Evolutionary conservation across 495 filamentous ascomycete genomes (phyloP), one percentile per base, ranked within the genome.

Genomic region (Neurospora sp.): DNA sequence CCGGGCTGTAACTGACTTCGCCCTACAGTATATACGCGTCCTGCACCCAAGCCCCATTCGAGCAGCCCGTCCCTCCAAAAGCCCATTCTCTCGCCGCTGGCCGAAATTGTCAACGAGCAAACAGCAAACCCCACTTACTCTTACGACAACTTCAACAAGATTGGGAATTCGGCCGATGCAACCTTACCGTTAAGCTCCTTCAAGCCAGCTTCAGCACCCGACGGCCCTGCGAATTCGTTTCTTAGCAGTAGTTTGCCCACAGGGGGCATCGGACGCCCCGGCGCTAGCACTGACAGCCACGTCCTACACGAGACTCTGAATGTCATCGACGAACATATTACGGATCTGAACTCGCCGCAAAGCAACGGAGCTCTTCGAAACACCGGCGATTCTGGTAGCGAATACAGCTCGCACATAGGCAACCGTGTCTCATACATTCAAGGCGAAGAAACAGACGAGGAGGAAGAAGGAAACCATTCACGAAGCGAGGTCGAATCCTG

Each of bases 311-410:
- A 99, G 79, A 98, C 96, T 0, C 82, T 99, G 73, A 97, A 93
- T 77, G 96, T 98, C 40, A 99, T 99, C 78, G 89, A 99, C 78
- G 96, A 99, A 82, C 96, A 98, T 80, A 98, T 99, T 69, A 97
- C 94, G 35, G 93, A 97, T 79, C 91, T 99, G 72, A 91, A 90
- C 79, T 93, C 90, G 7, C 89, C 93, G 62, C 88, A 90, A 46
- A 79, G 82, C 74, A 86, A 84, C 72, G 80, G 82, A 27, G 75
- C 74, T 66, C 73, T 79, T 35, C 88, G 90, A 69, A 85, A 87
- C 27, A 84, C 87, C n/a, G 93, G 90, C 73, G 94, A 96, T 80
- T 96, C 93, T 27, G 93, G 89, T 18, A 97, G 93, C 83, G 93
- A 97, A 80, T 97, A 96, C 79, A 96, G 93, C 80, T 92, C 87